A percentile compares a stretch with the other conserved stretches of the same genome.
phyloP scores from a whole-genome alignment of 2,329 filamentous ascomycete species.

The Cladosporium sp. region DNA sequence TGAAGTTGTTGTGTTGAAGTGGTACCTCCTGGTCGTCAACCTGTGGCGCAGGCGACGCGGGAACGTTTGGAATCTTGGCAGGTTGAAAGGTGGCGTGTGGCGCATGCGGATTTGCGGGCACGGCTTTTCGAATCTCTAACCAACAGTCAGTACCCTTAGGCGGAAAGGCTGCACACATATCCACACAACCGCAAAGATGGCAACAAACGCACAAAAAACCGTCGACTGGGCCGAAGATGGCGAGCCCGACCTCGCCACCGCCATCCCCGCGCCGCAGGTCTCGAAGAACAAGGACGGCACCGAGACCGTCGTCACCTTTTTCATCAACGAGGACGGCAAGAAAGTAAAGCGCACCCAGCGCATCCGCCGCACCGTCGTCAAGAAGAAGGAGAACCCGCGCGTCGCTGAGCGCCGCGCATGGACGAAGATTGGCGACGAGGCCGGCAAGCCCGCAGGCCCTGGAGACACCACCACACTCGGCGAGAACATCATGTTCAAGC shows the following conservation, averaged over 20 bases:
- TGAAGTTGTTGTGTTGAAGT: not conserved
- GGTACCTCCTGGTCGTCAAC: not conserved
- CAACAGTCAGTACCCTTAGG: constrained; percentile 3
- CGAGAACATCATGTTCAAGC: constrained; percentile 97
- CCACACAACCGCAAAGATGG: constrained; percentile 26
- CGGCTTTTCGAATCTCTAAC: constrained; percentile 8
- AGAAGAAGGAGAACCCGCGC: constrained; percentile 93
- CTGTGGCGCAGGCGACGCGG: constrained; percentile 4
- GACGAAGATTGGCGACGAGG: constrained; percentile 88
- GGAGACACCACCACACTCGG: constrained; percentile 88
- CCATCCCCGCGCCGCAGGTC: constrained; percentile 81
- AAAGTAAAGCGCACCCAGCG: constrained; percentile 97
- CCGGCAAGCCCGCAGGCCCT: constrained; percentile 79
- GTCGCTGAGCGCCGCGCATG: constrained; percentile 93
- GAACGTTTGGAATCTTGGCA: constrained; percentile 5
- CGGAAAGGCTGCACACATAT: constrained; percentile 18
- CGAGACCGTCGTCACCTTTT: constrained; percentile 89
- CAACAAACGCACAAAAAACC: constrained; percentile 35
- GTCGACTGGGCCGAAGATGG: constrained; percentile 91
- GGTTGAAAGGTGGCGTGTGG: constrained; percentile 2
- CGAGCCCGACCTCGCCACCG: constrained; percentile 76
- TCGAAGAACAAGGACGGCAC: constrained; percentile 98
- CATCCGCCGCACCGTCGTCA: constrained; percentile 87
- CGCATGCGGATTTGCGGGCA: constrained; percentile 1
- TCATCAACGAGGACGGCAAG: constrained; percentile 87